phyloP scores from a whole-genome alignment of 73 alveolate species.

The Urostyla sp. region DNA sequence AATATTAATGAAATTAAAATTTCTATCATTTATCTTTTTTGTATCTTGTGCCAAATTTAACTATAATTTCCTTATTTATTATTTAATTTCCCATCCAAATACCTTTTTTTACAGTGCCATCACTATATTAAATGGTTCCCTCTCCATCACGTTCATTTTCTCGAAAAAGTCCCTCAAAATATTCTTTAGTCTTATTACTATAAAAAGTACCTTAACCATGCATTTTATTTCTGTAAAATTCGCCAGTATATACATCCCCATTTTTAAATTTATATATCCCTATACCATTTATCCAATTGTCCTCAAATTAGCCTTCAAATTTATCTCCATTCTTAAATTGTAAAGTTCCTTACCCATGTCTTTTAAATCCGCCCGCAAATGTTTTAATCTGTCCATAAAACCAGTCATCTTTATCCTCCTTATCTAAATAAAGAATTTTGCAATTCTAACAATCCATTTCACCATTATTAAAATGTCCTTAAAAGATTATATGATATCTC shows the following conservation, averaged over 20 bases:
- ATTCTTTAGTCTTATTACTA: conserved; percentile 3
- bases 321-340: conserved; percentile 17
- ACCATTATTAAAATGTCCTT: conserved; percentile 21
- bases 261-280: conserved; percentile 10
- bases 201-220: conserved; percentile 36
- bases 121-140: conserved; percentile 7
- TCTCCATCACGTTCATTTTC: conserved; percentile 56
- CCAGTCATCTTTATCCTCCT: conserved; percentile 23
- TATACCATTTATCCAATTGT: conserved; percentile 5
- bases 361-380: conserved; percentile 8
- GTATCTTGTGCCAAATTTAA: too few relatives aligned
- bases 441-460: conserved; percentile 5
- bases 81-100: conserved; percentile 37
- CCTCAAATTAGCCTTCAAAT: conserved; percentile 34
- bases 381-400: conserved; percentile 1
- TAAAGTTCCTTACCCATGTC: conserved; percentile 42
- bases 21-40: too few relatives aligned
- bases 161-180: conserved; percentile 52
- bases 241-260: conserved; percentile 33
- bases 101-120: conserved; percentile 28
- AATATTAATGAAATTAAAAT: too few relatives aligned
- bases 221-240: conserved; percentile 4
- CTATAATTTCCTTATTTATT: too few relatives aligned
- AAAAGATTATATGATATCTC: not conserved
- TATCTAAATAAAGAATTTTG: conserved; percentile 4